Conservation (phyloP, 2,329 filamentous ascomycete species). For the Rhytidhysteron rufulum region DNA sequence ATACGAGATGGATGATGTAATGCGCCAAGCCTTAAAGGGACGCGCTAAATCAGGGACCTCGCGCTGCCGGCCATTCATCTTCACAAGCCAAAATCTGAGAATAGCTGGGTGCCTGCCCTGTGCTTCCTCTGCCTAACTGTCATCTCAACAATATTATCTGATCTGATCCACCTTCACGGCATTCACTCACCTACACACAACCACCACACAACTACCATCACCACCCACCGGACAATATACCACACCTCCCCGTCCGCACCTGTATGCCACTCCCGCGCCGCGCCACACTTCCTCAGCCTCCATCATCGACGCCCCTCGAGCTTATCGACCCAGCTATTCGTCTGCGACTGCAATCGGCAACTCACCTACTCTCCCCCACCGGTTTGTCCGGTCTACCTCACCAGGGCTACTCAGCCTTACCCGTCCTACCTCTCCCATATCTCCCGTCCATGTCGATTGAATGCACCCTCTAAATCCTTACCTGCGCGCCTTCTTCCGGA, state of each 20-base stretch:
- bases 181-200: neutral
- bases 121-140: neutral
- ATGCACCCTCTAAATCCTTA: constrained; percentile 99
- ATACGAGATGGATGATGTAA: too few relatives aligned
- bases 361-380: constrained; percentile 6
- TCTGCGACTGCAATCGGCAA: constrained; percentile 10
- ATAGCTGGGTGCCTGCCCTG: neutral
- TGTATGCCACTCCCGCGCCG: too few relatives aligned
- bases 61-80: too few relatives aligned
- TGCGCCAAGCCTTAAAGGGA: too few relatives aligned
- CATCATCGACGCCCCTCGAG: neutral
- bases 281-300: neutral
- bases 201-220: neutral
- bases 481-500: constrained; percentile 97
- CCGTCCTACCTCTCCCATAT: constrained; percentile 12
- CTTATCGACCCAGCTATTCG: constrained; percentile 17
- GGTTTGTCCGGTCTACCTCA: constrained; percentile 16
- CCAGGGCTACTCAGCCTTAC: constrained; percentile 26
- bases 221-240: too few relatives aligned
- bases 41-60: too few relatives aligned
- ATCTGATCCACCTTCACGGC: neutral
- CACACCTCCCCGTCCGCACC: too few relatives aligned
- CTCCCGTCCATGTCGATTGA: constrained; percentile 49
- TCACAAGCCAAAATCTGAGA: neutral
- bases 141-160: neutral